Percentiles rank a stretch among this genome's conserved stretches.
Evolutionary conservation across 2,329 filamentous ascomycete species (phyloP).

Genomic region (Cladophialophora immunda): DNA sequence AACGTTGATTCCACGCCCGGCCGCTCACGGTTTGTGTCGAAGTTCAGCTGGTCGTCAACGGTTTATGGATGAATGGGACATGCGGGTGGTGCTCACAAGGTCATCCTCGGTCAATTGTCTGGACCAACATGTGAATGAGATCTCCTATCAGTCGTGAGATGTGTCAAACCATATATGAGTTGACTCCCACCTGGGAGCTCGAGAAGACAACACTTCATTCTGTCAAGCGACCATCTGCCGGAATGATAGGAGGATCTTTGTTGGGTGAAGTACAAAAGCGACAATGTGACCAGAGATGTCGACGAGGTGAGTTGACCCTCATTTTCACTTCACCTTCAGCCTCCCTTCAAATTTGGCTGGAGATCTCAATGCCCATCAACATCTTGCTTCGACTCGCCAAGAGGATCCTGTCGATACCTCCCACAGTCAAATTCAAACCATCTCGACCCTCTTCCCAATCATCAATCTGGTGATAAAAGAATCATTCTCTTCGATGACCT

Average conservation of each 20-base stretch:
- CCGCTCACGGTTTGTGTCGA: background rate
- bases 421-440: background rate
- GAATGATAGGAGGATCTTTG: background rate
- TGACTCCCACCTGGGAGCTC: background rate
- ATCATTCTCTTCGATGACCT: constrained; percentile 30
- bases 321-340: background rate
- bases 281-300: background rate
- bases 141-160: background rate
- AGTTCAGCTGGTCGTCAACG: background rate
- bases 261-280: background rate
- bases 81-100: background rate
- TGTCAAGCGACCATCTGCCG: background rate
- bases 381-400: constrained; percentile 2
- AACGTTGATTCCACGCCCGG: background rate
- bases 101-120: background rate
- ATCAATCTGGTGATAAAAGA: constrained; percentile 16
- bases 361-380: constrained; percentile 8
- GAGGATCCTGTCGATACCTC: constrained; percentile 17
- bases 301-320: background rate
- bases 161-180: background rate
- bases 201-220: background rate
- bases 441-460: background rate
- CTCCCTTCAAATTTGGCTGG: background rate
- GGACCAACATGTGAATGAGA: background rate
- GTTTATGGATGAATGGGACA: background rate